Evolutionary conservation across 306 rosid genomes (phyloP).

Genomic region (Cucumis sativus): Cucumber_9930_V3 NC_026655.2:2276001-2276500

Average conservation of each 20-base stretch:
- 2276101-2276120: slow-evolving; percentile 9
- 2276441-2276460: slow-evolving; percentile 79
- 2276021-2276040: background rate
- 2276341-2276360: slow-evolving; percentile 83
- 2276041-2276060: slow-evolving; percentile 76
- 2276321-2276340: slow-evolving; percentile 66
- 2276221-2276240: slow-evolving; percentile 19
- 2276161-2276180: background rate
- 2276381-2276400: slow-evolving; percentile 57
- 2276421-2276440: slow-evolving; percentile 92
- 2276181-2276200: background rate
- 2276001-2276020: background rate
- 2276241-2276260: slow-evolving; percentile 90
- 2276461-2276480: slow-evolving; percentile 87
- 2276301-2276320: slow-evolving; percentile 52
- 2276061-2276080: slow-evolving; percentile 99
- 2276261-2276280: slow-evolving; percentile 99
- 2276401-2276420: slow-evolving; percentile 71
- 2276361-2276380: slow-evolving; percentile 58
- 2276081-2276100: slow-evolving; percentile 77
- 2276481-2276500: slow-evolving; percentile 70
- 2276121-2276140: slow-evolving; percentile 11
- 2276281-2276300: slow-evolving; percentile 92
- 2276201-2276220: background rate
- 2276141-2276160: slow-evolving; percentile 13